A percentile compares a stretch with the other conserved stretches of the same genome.
Conservation (phyloP, 2,329 filamentous ascomycete species). For the Thielaviopsis euricoi region DNA sequence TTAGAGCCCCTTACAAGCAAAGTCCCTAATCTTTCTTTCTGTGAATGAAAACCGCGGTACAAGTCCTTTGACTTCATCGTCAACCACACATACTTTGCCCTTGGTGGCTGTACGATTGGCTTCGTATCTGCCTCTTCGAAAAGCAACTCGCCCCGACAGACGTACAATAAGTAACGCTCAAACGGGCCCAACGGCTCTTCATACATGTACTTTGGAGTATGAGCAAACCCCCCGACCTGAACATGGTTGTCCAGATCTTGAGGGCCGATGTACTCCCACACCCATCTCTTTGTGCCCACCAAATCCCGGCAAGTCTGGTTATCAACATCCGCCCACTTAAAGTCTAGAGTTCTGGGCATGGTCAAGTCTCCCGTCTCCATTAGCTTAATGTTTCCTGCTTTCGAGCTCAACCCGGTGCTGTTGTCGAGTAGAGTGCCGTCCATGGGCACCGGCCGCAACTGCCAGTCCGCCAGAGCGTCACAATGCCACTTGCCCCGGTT, state of each 20-base stretch:
- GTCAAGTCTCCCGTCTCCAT: constrained; percentile 2
- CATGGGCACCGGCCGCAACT: constrained; percentile 19
- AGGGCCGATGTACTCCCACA: constrained; percentile 36
- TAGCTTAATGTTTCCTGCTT: neutral
- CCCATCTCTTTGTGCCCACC: constrained; percentile 22
- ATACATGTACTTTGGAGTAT: constrained; percentile 24
- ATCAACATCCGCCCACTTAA: neutral
- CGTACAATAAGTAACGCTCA: constrained; percentile 30
- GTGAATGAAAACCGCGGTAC: neutral
- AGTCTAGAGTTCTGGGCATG: constrained; percentile 11
- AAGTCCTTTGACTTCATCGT: neutral
- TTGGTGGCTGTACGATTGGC: constrained; percentile 8
- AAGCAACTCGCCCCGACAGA: constrained; percentile 25
- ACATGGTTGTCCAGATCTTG: constrained; percentile 20
- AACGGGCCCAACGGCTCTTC: constrained; percentile 38
- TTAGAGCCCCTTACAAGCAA: too few relatives aligned
- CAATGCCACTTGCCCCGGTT: constrained; percentile 31
- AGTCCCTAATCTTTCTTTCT: neutral
- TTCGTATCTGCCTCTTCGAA: neutral
- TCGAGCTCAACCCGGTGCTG: neutral
- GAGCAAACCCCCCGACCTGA: neutral
- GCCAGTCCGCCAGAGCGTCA: constrained; percentile 28
- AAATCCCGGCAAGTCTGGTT: neutral
- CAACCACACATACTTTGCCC: neutral
- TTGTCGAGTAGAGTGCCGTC: neutral